phyloP scores from a whole-genome alignment of 176 grass and related monocot species.

The Hordeum marinum region DNA sequence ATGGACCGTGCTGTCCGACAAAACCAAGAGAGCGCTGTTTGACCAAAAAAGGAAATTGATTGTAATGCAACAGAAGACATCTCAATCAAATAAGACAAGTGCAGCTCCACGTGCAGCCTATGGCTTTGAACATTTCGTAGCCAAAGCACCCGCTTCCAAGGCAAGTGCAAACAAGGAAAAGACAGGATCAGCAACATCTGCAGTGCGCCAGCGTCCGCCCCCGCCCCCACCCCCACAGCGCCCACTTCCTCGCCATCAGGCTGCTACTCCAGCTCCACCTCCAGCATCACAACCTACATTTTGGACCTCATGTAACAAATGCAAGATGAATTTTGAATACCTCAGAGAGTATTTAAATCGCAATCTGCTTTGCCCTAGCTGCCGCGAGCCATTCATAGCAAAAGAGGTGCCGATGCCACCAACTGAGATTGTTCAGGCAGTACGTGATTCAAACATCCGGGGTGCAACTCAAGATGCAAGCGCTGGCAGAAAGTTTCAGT shows the following conservation, averaged over 20 bases:
- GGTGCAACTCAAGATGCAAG: conserved; percentile 28
- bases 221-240: background rate
- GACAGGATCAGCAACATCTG: background rate
- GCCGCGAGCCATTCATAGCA: conserved; percentile 33
- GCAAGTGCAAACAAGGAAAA: conserved; percentile 20
- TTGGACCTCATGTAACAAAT: conserved; percentile 49
- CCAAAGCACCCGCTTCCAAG: background rate
- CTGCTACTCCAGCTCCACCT: background rate
- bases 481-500: conserved; percentile 28
- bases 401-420: conserved; percentile 26
- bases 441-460: conserved; percentile 15
- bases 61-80: background rate
- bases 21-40: conserved; percentile 16
- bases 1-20: conserved; percentile 35
- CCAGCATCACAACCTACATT: conserved; percentile 15
- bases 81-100: conserved; percentile 7
- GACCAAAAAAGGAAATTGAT: conserved; percentile 28
- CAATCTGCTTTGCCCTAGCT: conserved; percentile 32
- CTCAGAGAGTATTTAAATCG: conserved; percentile 26
- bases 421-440: background rate
- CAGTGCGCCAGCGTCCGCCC: background rate
- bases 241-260: background rate
- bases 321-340: conserved; percentile 51
- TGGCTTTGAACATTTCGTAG: conserved; percentile 13
- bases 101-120: conserved; percentile 4